Base-by-base conservation (phyloP, 139 green algal genomes). In the Coelastrella sp. region DNA sequence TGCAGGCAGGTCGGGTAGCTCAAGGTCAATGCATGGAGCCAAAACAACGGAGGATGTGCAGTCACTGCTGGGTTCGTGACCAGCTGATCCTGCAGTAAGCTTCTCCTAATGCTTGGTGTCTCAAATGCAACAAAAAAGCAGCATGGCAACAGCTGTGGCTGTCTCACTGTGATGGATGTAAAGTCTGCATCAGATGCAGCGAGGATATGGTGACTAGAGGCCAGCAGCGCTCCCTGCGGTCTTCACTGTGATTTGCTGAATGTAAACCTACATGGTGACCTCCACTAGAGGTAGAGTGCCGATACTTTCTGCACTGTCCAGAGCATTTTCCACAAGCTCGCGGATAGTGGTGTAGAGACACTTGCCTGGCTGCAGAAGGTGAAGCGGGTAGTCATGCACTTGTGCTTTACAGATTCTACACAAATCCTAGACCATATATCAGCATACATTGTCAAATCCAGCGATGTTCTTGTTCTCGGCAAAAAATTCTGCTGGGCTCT, bases 391-490 rank as follows among this genome's bases (percentile, higher is more conserved):
- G 4, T 49, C 3, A 49, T 49, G 35, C 35, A 49, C 35, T 49
- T 65, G 0, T 14, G 70, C 8, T 59, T 20, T 7, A 15, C 10
- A 56, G 24, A 15, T 4, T 35, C 66, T 12, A 56, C 19, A 82
- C 17, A 91, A 6, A 4, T 35, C 4, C 5, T 15, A 19, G 17
- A 63, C 24, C 66, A 57, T 0, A 24, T 22, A 14, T 72, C 0
- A 22, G 63, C 96, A 70, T 87, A 98, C 97, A 68, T 99, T 99
- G 93, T 99, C 98, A 88, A 99, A 99, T 0, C 98, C 98, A 22
- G 98, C 98, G 56, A 99, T 99, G 92, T 98, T 99, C 89, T 98
- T 99, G 94, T 99, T 99, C 66, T 99, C 98, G 17, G 97, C 97
- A 85, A 99, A 99, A 90, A 99, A 99, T 87, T 99, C 97, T 12